These are phyloP conservation scores for Pistacia vera DNA, from an alignment of 345 rosid genomes.

Conservation along the genomic window DNA sequence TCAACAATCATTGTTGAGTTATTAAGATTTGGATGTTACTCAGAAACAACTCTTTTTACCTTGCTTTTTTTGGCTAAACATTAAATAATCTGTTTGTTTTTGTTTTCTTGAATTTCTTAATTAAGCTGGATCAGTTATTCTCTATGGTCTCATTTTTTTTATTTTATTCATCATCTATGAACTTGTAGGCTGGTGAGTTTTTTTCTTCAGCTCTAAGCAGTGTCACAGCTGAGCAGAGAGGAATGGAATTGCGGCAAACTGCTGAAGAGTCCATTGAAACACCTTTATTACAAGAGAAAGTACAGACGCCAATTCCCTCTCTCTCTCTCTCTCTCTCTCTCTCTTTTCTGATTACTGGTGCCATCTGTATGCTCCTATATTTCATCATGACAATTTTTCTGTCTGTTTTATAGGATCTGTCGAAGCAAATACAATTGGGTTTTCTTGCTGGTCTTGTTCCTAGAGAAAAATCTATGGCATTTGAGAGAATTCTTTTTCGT, in stretches of 20 bases:
- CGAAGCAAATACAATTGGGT: conserved; percentile 93
- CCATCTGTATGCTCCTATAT: conserved; percentile 1
- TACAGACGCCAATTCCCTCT: conserved; percentile 22
- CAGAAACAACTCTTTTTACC: background rate
- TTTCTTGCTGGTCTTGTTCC: conserved; percentile 89
- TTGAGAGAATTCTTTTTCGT: conserved; percentile 94
- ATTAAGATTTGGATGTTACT: background rate
- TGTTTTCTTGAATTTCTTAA: background rate
- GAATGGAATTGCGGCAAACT: conserved; percentile 50
- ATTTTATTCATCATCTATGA: background rate
- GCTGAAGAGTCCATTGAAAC: conserved; percentile 71
- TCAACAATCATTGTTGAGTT: background rate
- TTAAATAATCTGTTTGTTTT: background rate
- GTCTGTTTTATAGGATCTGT: conserved; percentile 50
- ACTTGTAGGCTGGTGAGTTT: conserved; percentile 75
- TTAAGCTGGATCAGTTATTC: background rate
- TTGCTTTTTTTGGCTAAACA: background rate
- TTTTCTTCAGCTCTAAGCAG: conserved; percentile 71
- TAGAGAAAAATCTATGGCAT: conserved; percentile 84
- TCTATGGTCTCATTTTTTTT: background rate
- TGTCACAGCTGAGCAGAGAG: conserved; percentile 80
- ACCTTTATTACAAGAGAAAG: conserved; percentile 75
- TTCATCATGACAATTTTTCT: conserved; percentile 8
- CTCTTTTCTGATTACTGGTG: background rate
- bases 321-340: background rate